Conservation (phyloP, 768 basidiomycete species). For the Tulasnella calospora region DNA sequence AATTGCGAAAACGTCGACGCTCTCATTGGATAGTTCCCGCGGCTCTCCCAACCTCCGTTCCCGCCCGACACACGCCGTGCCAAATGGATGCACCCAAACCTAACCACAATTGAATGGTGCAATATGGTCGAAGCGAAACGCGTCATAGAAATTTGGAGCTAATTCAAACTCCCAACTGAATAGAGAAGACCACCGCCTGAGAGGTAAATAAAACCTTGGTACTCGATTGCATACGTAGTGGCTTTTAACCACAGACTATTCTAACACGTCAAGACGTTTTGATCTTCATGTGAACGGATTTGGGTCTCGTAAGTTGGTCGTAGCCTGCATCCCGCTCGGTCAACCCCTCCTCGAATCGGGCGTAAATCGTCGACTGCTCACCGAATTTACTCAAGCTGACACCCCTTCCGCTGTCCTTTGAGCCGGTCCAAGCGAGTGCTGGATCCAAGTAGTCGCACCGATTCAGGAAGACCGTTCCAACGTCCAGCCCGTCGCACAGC, state of each 20-base stretch:
- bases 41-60: background rate
- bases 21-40: conserved; percentile 10
- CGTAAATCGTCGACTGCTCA: conserved; percentile 37
- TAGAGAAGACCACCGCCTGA: no score
- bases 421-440: conserved; percentile 89
- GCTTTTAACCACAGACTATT: background rate
- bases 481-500: conserved; percentile 67
- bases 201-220: no score
- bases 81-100: no score
- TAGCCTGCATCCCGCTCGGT: conserved; percentile 51
- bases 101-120: no score
- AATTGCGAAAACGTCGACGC: conserved; percentile 9
- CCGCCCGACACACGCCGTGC: background rate
- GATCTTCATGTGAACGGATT: conserved; percentile 76
- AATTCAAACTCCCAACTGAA: no score
- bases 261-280: background rate
- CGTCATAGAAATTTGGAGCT: no score
- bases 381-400: conserved; percentile 87
- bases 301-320: conserved; percentile 76
- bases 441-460: conserved; percentile 91
- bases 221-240: background rate
- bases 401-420: conserved; percentile 89
- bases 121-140: no score
- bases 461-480: conserved; percentile 93
- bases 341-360: background rate